Percentiles rank a stretch among this genome's conserved stretches.
phyloP scores from a whole-genome alignment of 805 yeast genomes.

The fission yeast (Schizosaccharomyces pombe) region DNA sequence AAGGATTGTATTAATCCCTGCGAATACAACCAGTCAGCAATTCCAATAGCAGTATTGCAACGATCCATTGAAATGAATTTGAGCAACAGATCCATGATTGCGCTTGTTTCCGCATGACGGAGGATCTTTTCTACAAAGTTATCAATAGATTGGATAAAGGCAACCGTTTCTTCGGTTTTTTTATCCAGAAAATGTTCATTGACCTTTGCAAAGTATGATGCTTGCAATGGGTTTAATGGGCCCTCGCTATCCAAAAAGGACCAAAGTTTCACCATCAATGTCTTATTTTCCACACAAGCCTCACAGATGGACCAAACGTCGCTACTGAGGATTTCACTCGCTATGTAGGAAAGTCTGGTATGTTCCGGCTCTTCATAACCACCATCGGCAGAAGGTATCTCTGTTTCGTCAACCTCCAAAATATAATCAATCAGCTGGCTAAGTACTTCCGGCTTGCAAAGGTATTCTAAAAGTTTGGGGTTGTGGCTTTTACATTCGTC shows the following conservation, averaged over 20 bases:
- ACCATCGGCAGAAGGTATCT: not conserved
- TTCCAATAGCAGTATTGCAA: conserved; percentile 70
- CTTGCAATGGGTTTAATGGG: conserved; percentile 49
- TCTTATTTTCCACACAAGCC: conserved; percentile 54
- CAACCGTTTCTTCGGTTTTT: conserved; percentile 46
- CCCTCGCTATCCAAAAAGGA: conserved; percentile 41
- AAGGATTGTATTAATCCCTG: conserved; percentile 55
- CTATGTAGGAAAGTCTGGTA: conserved; percentile 28
- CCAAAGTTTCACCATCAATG: conserved; percentile 55
- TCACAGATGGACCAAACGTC: conserved; percentile 90
- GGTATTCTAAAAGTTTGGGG: conserved; percentile 49
- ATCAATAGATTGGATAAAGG: conserved; percentile 43
- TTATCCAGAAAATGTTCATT: conserved; percentile 75
- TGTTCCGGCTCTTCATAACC: not conserved
- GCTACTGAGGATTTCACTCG: conserved; percentile 72
- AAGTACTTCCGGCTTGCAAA: conserved; percentile 57
- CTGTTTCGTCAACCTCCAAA: conserved; percentile 15
- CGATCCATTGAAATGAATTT: conserved; percentile 84
- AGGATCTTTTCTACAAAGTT: conserved; percentile 58
- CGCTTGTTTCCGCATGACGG: conserved; percentile 74
- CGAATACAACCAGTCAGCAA: conserved; percentile 31
- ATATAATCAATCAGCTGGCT: conserved; percentile 45
- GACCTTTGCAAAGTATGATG: conserved; percentile 77
- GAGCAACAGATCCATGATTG: conserved; percentile 75
- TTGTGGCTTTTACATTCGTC: conserved; percentile 54